phyloP scores from a whole-genome alignment of 495 filamentous ascomycete genomes.

The Penicillium ucsense region DNA sequence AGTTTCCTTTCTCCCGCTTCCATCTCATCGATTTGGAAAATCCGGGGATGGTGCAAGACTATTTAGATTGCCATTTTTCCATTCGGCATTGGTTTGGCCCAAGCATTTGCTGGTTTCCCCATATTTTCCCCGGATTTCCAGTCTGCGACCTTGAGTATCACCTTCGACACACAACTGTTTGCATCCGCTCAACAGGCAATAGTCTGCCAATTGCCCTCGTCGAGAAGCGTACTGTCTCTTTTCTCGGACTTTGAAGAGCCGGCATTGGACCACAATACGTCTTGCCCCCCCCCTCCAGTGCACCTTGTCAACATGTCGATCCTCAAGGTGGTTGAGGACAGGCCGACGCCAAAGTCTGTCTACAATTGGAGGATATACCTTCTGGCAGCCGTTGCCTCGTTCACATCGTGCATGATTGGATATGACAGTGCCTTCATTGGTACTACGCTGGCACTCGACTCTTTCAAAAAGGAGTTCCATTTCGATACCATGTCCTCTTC shows the following conservation, averaged over 20 bases:
- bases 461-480: conserved; percentile 53
- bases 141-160: too few relatives aligned
- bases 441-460: conserved; percentile 54
- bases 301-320: conserved; percentile 40
- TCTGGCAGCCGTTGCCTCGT: conserved; percentile 57
- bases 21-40: too few relatives aligned
- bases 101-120: too few relatives aligned
- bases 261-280: neutral
- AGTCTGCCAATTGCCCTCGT: too few relatives aligned
- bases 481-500: conserved; percentile 33
- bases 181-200: too few relatives aligned
- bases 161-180: too few relatives aligned
- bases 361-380: conserved; percentile 73
- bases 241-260: too few relatives aligned
- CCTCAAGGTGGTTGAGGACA: conserved; percentile 55
- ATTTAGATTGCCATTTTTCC: neutral
- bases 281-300: neutral
- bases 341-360: conserved; percentile 56
- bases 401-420: conserved; percentile 65
- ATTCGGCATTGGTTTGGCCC: neutral
- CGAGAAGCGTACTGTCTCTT: too few relatives aligned
- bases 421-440: conserved; percentile 70
- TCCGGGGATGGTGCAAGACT: too few relatives aligned
- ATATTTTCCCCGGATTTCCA: too few relatives aligned
- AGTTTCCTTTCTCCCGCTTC: conserved; percentile 2